Evolutionary conservation across 2,329 filamentous ascomycete genomes (phyloP), one percentile per base, ranked within the genome.

Genomic region (Trichoderma endophyticum): DNA sequence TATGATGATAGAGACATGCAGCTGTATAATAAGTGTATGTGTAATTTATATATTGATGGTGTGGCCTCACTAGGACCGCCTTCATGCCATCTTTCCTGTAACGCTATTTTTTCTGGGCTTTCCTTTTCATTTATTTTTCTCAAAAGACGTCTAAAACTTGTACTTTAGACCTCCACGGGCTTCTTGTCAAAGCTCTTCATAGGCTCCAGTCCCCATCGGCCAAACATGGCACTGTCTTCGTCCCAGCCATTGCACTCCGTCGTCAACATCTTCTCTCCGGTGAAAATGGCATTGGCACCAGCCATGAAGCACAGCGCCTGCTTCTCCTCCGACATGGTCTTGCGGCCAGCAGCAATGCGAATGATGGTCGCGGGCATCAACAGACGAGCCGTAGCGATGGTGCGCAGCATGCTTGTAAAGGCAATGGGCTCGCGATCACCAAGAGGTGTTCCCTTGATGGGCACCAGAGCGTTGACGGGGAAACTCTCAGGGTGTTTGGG

Each of bases 211-310:
- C 94, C 94, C 92, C 93, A 97, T 66, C 89, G 87, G 2, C 90
- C 88, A 83, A 97, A 97, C 90, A 97, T 93, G 56, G 84, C 90
- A 74, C 89, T 90, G 78, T 97, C 94, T 82, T 97, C 93, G 74
- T 96, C 93, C 93, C 93, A 97, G 34, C 93, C 93, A 76, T 93
- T 95, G 80, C 93, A 97, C 71, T 94, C 93, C 0, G 94, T 97
- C 5, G 94, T 97, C 82, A 97, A 81, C 94, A 97, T 97, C 86
- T 95, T 97, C 84, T 97, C 94, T 9, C 94, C 94, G 0, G 94
- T 97, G 79, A 97, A 97, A 39, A 97, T 92, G n/a, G 94, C 94
- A 77, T 97, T 97, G 1, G 94, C 94, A 15, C 94, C 94, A 0
- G 94, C 93, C 88, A 93, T 91, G 83, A 97, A 97, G 82, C 94